Percentiles rank a stretch among this genome's conserved stretches.
These are phyloP conservation scores for Colletotrichum sp. DNA, from an alignment of 2,329 filamentous ascomycete genomes.

Conservation along the genomic window DNA sequence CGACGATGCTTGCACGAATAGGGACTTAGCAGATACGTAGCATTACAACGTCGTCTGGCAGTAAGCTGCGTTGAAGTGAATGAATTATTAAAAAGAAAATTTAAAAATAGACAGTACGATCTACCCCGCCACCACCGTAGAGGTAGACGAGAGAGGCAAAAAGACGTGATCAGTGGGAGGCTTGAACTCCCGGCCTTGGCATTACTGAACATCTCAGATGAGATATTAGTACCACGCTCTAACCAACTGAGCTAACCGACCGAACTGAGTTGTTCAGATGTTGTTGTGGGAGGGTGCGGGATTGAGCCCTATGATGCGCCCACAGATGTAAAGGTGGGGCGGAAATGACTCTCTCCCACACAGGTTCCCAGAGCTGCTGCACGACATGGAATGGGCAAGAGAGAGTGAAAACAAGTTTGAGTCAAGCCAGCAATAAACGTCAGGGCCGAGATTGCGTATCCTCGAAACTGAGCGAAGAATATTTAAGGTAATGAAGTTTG, in stretches of 20 bases:
- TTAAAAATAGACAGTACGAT: background rate
- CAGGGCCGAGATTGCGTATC: too few relatives aligned
- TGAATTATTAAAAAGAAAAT: background rate
- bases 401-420: accelerated
- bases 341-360: background rate
- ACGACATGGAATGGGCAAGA: too few relatives aligned
- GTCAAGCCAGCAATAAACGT: background rate
- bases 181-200: constrained; percentile 20
- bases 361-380: background rate
- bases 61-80: background rate
- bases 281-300: background rate
- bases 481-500: too few relatives aligned
- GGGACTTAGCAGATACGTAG: background rate
- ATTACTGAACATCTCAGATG: constrained; percentile 6
- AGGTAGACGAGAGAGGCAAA: background rate
- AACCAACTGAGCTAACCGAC: constrained; percentile 22
- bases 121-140: background rate
- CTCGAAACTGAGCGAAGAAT: too few relatives aligned
- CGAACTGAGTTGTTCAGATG: background rate
- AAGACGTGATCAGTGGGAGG: constrained; percentile 14
- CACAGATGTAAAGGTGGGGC: background rate
- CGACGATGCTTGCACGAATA: background rate
- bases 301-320: background rate
- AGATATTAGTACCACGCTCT: constrained; percentile 22
- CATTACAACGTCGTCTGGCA: background rate